phyloP scores from a whole-genome alignment of 2,329 filamentous ascomycete species.

The Dothidotthia symphoricarpi region DNA sequence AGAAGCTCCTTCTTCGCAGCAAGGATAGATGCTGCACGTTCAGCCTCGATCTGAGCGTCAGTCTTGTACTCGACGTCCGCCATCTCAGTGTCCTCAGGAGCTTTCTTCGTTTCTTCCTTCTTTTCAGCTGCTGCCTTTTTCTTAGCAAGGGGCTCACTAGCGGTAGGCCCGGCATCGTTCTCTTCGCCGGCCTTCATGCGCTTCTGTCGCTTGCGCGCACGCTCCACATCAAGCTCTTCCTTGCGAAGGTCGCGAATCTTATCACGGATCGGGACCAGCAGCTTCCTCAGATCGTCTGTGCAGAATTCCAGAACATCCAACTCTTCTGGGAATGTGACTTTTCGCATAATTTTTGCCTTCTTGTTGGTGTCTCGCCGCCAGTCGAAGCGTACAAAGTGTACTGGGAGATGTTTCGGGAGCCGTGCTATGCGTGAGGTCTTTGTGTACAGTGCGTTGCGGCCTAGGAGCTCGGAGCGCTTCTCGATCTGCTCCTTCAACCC shows the following conservation, averaged over 20 bases:
- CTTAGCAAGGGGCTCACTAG: slow-evolving; percentile 51
- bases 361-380: slow-evolving; percentile 95
- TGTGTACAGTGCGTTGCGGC: slow-evolving; percentile 78
- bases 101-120: slow-evolving; percentile 55
- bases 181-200: slow-evolving; percentile 58
- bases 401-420: slow-evolving; percentile 89
- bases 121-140: slow-evolving; percentile 51
- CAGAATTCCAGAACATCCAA: slow-evolving; percentile 94
- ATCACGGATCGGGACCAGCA: slow-evolving; percentile 88
- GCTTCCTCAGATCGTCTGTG: slow-evolving; percentile 79
- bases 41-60: slow-evolving; percentile 86
- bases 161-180: slow-evolving; percentile 45
- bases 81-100: slow-evolving; percentile 65
- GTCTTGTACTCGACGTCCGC: slow-evolving; percentile 77
- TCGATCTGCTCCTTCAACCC: slow-evolving; percentile 86
- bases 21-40: slow-evolving; percentile 72
- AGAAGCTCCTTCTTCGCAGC: slow-evolving; percentile 85
- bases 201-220: slow-evolving; percentile 89
- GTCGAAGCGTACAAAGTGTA: slow-evolving; percentile 97
- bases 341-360: slow-evolving; percentile 99
- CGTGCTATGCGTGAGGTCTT: slow-evolving; percentile 88
- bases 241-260: slow-evolving; percentile 94
- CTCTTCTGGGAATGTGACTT: slow-evolving; percentile 93
- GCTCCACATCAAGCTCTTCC: slow-evolving; percentile 89
- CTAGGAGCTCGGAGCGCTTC: slow-evolving; percentile 78